phyloP scores from a whole-genome alignment of 2,329 filamentous ascomycete species.

The Diplodia mutila region DNA sequence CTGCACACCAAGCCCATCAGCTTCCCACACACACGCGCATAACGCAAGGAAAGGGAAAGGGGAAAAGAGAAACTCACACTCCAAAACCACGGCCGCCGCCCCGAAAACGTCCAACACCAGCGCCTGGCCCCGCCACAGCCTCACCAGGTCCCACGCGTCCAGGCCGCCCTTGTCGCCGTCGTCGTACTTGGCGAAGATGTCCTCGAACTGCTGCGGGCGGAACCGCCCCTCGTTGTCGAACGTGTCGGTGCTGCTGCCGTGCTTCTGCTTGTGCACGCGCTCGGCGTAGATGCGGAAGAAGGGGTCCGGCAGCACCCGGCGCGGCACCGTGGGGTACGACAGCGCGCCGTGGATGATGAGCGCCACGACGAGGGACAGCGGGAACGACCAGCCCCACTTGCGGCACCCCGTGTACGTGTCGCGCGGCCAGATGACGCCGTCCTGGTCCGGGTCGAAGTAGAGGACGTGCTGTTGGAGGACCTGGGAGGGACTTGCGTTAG shows the following conservation, averaged over 20 bases:
- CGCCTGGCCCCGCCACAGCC: conserved; percentile 48
- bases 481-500: conserved; percentile 21
- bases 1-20: conserved; percentile 31
- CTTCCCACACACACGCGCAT: not conserved
- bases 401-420: conserved; percentile 57
- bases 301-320: conserved; percentile 50
- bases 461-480: conserved; percentile 58
- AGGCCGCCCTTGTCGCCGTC: conserved; percentile 44
- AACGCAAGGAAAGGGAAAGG: not conserved
- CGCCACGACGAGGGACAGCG: conserved; percentile 50
- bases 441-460: conserved; percentile 57
- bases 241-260: conserved; percentile 48
- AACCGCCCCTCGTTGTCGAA: conserved; percentile 54
- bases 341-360: conserved; percentile 56
- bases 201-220: conserved; percentile 52
- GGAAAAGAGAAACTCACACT: conserved; percentile 38
- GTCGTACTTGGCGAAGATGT: conserved; percentile 54
- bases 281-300: conserved; percentile 48
- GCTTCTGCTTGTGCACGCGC: conserved; percentile 49
- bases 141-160: conserved; percentile 44
- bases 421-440: conserved; percentile 57
- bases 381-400: conserved; percentile 49
- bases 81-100: conserved; percentile 50
- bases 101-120: conserved; percentile 51
- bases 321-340: conserved; percentile 51